A percentile compares a stretch with the other conserved stretches of the same genome.
Conservation (phyloP, 345 rosid genomes). For the Carallia brachiata region DNA sequence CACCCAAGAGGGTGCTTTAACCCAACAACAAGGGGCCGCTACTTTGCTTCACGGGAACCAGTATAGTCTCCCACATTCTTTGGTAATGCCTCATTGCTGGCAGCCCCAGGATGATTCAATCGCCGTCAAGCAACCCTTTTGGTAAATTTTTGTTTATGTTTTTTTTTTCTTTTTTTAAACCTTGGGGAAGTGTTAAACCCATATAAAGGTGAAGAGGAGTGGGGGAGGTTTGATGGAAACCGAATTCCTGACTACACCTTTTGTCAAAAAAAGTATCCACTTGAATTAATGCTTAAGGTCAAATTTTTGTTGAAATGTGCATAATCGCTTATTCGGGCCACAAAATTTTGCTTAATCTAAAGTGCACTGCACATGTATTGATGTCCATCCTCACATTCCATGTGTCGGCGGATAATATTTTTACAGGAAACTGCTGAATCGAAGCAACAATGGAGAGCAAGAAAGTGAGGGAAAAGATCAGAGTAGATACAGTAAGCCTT, state of each 20-base stretch:
- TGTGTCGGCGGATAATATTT: constrained; percentile 23
- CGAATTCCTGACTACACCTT: too few species aligned
- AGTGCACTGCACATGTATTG: background rate
- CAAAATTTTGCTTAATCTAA: background rate
- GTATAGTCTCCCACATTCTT: constrained; percentile 13
- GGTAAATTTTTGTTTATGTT: constrained; percentile 21
- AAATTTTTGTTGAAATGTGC: too few species aligned
- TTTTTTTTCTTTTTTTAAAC: too few species aligned
- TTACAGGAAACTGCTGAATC: constrained; percentile 27
- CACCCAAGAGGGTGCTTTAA: constrained; percentile 14
- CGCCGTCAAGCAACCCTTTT: constrained; percentile 31
- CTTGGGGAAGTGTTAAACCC: too few species aligned
- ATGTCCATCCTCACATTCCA: background rate
- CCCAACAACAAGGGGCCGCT: constrained; percentile 4
- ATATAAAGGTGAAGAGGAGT: too few species aligned
- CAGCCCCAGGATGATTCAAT: constrained; percentile 37
- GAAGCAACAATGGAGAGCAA: constrained; percentile 10
- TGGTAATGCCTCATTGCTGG: constrained; percentile 28
- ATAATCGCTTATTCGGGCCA: too few species aligned
- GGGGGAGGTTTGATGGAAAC: too few species aligned
- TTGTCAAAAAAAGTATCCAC: too few species aligned
- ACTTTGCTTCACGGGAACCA: constrained; percentile 18
- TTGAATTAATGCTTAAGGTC: too few species aligned
- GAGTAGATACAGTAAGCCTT: background rate
- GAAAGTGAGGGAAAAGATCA: constrained; percentile 8